Evolutionary conservation across 2,329 filamentous ascomycete genomes (phyloP).

Genomic region (Tolypocladium ophioglossoides): DNA sequence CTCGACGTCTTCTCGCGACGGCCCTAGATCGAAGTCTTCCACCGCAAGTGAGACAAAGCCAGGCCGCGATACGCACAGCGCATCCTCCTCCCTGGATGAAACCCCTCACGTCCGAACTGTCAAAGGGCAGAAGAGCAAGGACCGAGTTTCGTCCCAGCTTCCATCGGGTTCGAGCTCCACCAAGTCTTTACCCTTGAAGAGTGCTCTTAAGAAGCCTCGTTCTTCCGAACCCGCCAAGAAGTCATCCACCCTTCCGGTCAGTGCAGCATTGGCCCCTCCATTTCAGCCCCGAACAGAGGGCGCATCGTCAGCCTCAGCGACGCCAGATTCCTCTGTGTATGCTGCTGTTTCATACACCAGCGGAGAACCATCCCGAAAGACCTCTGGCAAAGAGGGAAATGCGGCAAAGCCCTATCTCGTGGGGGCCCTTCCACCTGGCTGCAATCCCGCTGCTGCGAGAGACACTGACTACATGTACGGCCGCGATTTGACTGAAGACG

Average conservation of each 20-base stretch:
- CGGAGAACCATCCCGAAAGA: constrained; percentile 1
- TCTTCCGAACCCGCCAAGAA: constrained; percentile 17
- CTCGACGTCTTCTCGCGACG: constrained; percentile 8
- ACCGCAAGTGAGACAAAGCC: constrained; percentile 7
- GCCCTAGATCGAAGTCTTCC: constrained; percentile 4
- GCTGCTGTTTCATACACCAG: not conserved
- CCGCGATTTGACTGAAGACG: constrained; percentile 47
- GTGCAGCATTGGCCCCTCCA: constrained; percentile 36
- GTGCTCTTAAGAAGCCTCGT: constrained; percentile 5
- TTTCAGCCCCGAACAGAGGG: constrained; percentile 31
- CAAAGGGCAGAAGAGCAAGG: constrained; percentile 5
- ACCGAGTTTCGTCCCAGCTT: constrained; percentile 8
- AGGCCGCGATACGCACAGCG: constrained; percentile 5
- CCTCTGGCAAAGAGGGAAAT: constrained; percentile 5
- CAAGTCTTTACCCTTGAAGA: constrained; percentile 14
- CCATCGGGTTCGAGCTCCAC: constrained; percentile 15
- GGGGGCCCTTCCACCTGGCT: constrained; percentile 36
- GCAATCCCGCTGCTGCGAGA: constrained; percentile 28
- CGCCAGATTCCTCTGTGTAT: constrained; percentile 3
- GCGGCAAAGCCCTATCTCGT: constrained; percentile 40
- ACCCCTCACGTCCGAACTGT: constrained; percentile 3
- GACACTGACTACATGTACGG: constrained; percentile 42
- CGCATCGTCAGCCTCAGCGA: constrained; percentile 6
- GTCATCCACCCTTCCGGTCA: constrained; percentile 29
- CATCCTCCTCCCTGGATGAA: constrained; percentile 7